Evolutionary conservation across 768 basidiomycete species (phyloP).

Genomic region (Termitomyces sp.): DNA sequence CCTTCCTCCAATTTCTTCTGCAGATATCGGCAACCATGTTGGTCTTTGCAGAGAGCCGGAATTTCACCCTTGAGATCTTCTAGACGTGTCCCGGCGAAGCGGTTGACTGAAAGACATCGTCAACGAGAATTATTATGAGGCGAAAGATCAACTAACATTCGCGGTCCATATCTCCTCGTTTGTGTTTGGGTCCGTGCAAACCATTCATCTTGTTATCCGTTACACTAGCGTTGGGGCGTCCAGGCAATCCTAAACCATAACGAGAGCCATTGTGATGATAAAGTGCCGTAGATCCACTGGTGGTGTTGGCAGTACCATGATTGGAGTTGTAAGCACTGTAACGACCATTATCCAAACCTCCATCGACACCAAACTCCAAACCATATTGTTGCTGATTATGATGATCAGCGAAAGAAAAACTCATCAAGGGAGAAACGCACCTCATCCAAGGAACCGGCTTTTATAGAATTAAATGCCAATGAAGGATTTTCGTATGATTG

Average conservation of each 20-base stretch:
- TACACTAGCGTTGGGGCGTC: conserved; percentile 41
- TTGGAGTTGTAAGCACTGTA: conserved; percentile 50
- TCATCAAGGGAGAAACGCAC: conserved; percentile 28
- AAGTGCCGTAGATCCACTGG: conserved; percentile 64
- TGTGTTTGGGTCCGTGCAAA: conserved; percentile 89
- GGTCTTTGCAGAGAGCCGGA: conserved; percentile 92
- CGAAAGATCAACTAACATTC: conserved; percentile 45
- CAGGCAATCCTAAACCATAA: conserved; percentile 62
- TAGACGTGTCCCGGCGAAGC: conserved; percentile 91
- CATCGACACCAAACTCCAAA: conserved; percentile 44
- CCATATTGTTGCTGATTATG: conserved; percentile 40
- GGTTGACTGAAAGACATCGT: conserved; percentile 60
- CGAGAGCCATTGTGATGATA: conserved; percentile 76
- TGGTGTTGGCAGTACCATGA: conserved; percentile 23
- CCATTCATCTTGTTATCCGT: conserved; percentile 81
- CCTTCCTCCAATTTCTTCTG: conserved; percentile 99
- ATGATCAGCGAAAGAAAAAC: conserved; percentile 8
- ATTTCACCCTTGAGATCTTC: conserved; percentile 97
- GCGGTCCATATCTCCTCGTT: conserved; percentile 88
- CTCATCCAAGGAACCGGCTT: conserved; percentile 47
- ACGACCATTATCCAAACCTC: conserved; percentile 42
- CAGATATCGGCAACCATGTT: conserved; percentile 96
- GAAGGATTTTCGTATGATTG: conserved; percentile 51
- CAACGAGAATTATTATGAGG: conserved; percentile 2
- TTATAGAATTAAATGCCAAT: conserved; percentile 49